A percentile compares a stretch with the other conserved stretches of the same genome.
Evolutionary conservation across 257 asterid genomes (phyloP).

Genomic region (Echites panduratus): DNA sequence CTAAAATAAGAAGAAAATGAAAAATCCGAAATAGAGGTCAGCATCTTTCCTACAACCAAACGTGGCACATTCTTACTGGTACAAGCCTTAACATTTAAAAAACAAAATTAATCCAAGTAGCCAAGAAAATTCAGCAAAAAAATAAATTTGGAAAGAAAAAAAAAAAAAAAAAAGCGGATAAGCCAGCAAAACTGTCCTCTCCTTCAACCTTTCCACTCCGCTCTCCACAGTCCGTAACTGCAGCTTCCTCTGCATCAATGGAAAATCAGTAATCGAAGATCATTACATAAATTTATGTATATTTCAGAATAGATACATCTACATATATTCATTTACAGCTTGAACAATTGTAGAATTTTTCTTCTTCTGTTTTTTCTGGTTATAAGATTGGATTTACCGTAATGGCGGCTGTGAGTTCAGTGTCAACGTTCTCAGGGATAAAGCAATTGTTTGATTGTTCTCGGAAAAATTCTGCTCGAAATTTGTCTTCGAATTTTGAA

Average conservation of each 20-base stretch:
- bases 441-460: constrained; percentile 17
- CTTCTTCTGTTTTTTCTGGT: neutral
- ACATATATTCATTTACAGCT: constrained; percentile 1
- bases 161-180: neutral
- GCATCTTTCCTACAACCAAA: neutral
- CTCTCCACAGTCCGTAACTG: neutral
- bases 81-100: neutral
- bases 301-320: neutral
- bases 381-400: neutral
- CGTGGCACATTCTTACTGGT: constrained; percentile 6
- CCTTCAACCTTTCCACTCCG: neutral
- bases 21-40: constrained; percentile 16
- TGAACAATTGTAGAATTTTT: neutral
- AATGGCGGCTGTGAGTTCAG: constrained; percentile 27
- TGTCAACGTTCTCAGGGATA: constrained; percentile 20
- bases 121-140: neutral
- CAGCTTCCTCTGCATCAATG: constrained; percentile 10
- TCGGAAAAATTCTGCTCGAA: constrained; percentile 17
- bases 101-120: neutral
- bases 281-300: constrained; percentile 1
- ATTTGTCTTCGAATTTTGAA: constrained; percentile 20
- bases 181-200: neutral
- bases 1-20: neutral
- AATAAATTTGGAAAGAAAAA: too few species aligned
- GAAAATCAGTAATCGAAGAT: constrained; percentile 6